These are phyloP conservation scores for Brachypodium distachyon DNA, from an alignment of 202 grass and related monocot genomes.

Conservation along the genomic window DNA sequence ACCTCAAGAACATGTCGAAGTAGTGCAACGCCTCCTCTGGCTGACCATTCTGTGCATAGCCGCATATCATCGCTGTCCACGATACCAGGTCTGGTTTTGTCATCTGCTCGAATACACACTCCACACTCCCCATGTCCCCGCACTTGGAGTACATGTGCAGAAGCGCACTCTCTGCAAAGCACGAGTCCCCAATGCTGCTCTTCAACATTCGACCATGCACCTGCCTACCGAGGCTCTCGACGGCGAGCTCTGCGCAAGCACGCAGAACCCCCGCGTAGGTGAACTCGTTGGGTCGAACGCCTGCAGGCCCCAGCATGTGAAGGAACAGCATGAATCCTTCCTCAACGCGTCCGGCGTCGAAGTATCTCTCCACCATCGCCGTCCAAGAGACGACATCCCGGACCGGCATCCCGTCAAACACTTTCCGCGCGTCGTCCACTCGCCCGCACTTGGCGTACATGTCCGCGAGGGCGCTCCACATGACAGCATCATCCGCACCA, in stretches of 20 bases:
- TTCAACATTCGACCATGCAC: slow-evolving; percentile 67
- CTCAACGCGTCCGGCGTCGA: slow-evolving; percentile 30
- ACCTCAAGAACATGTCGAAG: slow-evolving; percentile 54
- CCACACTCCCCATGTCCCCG: slow-evolving; percentile 51
- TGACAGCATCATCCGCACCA: slow-evolving; percentile 35
- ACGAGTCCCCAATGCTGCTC: slow-evolving; percentile 34
- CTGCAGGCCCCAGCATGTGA: slow-evolving; percentile 35
- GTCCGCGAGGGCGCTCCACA: slow-evolving; percentile 77
- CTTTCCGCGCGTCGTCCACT: slow-evolving; percentile 53
- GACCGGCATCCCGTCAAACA: slow-evolving; percentile 47
- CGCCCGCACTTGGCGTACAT: slow-evolving; percentile 85
- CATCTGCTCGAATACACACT: slow-evolving; percentile 42
- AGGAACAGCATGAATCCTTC: slow-evolving; percentile 60
- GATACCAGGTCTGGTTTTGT: slow-evolving; percentile 57
- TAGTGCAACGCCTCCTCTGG: slow-evolving; percentile 51
- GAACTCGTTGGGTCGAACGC: slow-evolving; percentile 57
- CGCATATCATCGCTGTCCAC: slow-evolving; percentile 58
- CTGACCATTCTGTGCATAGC: slow-evolving; percentile 69
- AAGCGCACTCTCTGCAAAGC: slow-evolving; percentile 54
- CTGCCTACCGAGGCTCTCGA: slow-evolving; percentile 54
- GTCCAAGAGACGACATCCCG: slow-evolving; percentile 77
- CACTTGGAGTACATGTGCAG: slow-evolving; percentile 87
- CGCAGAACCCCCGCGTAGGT: slow-evolving; percentile 66
- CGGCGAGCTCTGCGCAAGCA: slow-evolving; percentile 44
- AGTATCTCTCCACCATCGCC: slow-evolving; percentile 83